Conservation (phyloP, 768 basidiomycete species). For the Suillus spraguei region DNA sequence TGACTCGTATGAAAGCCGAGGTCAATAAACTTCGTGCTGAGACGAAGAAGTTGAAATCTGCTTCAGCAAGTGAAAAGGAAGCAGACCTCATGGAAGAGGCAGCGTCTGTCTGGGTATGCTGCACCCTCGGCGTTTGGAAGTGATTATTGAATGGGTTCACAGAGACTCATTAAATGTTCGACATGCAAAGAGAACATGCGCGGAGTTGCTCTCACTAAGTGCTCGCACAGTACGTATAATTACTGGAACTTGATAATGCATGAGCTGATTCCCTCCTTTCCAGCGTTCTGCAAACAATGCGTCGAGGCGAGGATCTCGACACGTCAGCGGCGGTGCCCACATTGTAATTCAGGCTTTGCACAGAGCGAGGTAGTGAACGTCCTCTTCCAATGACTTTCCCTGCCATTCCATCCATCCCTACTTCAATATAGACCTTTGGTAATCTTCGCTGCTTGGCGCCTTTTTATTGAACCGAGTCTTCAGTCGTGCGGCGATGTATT, state of each 20-base stretch:
- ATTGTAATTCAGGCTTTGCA: conserved; percentile 81
- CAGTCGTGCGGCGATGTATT: conserved; percentile 3
- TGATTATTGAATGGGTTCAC: conserved; percentile 3
- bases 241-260: not conserved
- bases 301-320: conserved; percentile 87
- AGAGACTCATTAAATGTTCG: conserved; percentile 88
- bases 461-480: conserved; percentile 3
- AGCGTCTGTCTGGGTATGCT: conserved; percentile 60
- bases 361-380: conserved; percentile 78
- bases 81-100: conserved; percentile 49
- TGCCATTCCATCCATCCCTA: not conserved
- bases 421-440: conserved; percentile 3
- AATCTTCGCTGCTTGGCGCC: conserved; percentile 5
- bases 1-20: conserved; percentile 50
- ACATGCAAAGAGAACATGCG: conserved; percentile 83
- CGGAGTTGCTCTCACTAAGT: conserved; percentile 80
- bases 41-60: conserved; percentile 43
- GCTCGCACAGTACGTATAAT: conserved; percentile 80
- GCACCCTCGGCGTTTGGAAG: not conserved
- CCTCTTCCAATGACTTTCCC: conserved; percentile 51
- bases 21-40: conserved; percentile 50
- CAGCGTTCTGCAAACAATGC: conserved; percentile 85
- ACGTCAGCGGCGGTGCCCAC: conserved; percentile 92
- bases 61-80: conserved; percentile 33
- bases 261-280: not conserved